Conservation (phyloP, 371 early-diverging fungal genomes). For the Thermomucor indicae-seudaticae region DNA sequence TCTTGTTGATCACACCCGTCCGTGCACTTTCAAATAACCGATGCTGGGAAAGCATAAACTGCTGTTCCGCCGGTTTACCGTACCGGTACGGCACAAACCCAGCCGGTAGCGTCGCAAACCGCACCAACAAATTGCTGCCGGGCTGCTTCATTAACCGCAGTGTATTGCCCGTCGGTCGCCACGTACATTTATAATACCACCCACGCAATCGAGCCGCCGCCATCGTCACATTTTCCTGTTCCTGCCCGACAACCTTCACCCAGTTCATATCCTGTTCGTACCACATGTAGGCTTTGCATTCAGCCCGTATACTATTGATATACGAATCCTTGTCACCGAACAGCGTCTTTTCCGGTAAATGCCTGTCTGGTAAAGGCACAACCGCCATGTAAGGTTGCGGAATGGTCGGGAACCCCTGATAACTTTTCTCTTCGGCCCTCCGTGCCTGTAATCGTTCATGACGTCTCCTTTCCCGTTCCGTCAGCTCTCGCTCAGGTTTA, state of each 20-base stretch:
- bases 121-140: constrained; percentile 5
- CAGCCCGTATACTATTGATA: constrained; percentile 33
- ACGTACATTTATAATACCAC: constrained; percentile 27
- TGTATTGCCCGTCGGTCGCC: constrained; percentile 8
- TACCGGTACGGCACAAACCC: constrained; percentile 16
- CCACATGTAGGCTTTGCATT: constrained; percentile 32
- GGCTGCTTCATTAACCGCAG: constrained; percentile 31
- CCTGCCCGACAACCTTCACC: constrained; percentile 14
- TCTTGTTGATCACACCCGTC: constrained; percentile 10
- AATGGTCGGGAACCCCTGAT: constrained; percentile 18
- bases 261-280: constrained; percentile 12
- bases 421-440: constrained; percentile 23
- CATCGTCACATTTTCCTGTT: constrained; percentile 11
- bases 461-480: constrained; percentile 23
- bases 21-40: constrained; percentile 21
- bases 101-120: constrained; percentile 16
- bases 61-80: constrained; percentile 3
- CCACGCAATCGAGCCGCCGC: constrained; percentile 34
- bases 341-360: constrained; percentile 13
- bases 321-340: constrained; percentile 28
- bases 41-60: constrained; percentile 9
- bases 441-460: constrained; percentile 21
- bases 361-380: constrained; percentile 21
- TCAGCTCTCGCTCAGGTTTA: constrained; percentile 37
- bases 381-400: constrained; percentile 21